Base-by-base conservation (phyloP, 441 rosid species). In the Hypseocharis bilobata region DNA sequence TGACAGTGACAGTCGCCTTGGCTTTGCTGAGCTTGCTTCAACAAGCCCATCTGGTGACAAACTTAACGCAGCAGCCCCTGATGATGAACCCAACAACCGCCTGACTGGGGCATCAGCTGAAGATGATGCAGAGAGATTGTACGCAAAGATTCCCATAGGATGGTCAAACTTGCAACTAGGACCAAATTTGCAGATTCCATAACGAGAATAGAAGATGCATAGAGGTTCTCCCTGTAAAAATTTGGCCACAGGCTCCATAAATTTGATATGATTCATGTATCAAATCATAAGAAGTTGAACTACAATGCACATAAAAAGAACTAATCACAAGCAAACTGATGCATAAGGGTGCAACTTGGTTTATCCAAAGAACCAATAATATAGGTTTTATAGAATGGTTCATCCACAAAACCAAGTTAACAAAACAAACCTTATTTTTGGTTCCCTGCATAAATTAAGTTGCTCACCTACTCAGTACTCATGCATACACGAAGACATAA, bases 151-250 rank as follows among this genome's bases (percentile, higher is more conserved):
- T 73, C 86, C 84, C 96, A 94, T 91, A 54, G 99, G 99, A 65
- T 94, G 99, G 79, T 94, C 86, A 76, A 91, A 94, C 84, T 91
- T 94, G 88, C 99, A 94, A 77, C 98, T 94, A 60, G 98, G 96
- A 66, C 98, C 99, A 82, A 94, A 94, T 78, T 94, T 94, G 94
- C 99, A 94, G 64, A 89, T 90, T 56, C 99, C 98, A 67, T 94
- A 89, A 32, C 96, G 96, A 55, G 88, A 85, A 73, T 91, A 94
- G 80, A 94, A 94, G 77, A 83, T 87, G 82, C 99, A 94, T 70
- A 88, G 34, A 7, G 96, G 92, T 68, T 91, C 98, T 71, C 96
- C 99, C 99, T 94, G 86, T 73, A 60, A 66, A 69, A 70, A 64
- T 26, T 67, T 26, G 42, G 38, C 40, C 3, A 75, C 26, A 5